Evolutionary conservation across 1,284 basidiomycete genomes (phyloP).

Genomic region (Puccinia brachypodii): DNA sequence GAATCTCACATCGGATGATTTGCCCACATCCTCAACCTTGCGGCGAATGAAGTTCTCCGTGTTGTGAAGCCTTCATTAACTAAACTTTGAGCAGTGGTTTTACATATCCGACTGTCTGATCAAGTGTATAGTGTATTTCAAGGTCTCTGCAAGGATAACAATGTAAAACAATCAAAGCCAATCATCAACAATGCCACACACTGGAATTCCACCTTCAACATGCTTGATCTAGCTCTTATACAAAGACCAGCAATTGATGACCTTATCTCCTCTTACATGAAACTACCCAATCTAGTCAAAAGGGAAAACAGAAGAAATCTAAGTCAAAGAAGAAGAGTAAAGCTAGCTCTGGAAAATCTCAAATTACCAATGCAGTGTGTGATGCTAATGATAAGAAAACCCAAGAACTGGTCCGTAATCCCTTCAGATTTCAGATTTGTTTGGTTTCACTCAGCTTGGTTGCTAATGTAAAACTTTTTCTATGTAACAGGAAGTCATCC

Average conservation of each 20-base stretch:
- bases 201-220: neutral
- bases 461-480: neutral
- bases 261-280: neutral
- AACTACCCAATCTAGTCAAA: neutral
- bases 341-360: neutral
- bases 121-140: neutral
- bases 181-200: neutral
- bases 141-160: neutral
- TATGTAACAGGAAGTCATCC: neutral
- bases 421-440: neutral
- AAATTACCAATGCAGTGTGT: neutral
- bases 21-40: neutral
- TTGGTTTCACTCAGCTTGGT: neutral
- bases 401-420: neutral
- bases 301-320: neutral
- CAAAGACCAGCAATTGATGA: neutral
- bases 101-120: neutral
- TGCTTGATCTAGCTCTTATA: constrained; percentile 13
- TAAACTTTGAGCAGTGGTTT: neutral
- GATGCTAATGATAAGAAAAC: neutral
- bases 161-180: neutral
- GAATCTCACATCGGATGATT: neutral
- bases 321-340: neutral
- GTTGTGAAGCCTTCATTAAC: neutral
- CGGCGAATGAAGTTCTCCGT: neutral